phyloP scores from a whole-genome alignment of 176 grass and related monocot genomes.

The Ananas comosus region DNA sequence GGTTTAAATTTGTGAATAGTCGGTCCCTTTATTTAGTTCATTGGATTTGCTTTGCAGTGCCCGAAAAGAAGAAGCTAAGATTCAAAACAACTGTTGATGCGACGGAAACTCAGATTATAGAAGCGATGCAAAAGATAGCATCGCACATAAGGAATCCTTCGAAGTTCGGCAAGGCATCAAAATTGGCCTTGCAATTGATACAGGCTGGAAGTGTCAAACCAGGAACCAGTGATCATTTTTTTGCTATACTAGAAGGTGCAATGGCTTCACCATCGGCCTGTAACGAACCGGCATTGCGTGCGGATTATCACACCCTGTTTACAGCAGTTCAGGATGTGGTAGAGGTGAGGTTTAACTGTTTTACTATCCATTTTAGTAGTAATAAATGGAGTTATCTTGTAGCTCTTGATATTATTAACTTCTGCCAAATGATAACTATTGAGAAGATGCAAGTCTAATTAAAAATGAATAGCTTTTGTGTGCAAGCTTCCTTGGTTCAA shows the following conservation, averaged over 20 bases:
- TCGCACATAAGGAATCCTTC: slow-evolving; percentile 82
- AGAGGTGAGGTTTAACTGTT: slow-evolving; percentile 53
- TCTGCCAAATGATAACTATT: too few species aligned
- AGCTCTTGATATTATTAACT: neutral
- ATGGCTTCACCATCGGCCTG: slow-evolving; percentile 64
- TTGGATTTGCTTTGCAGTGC: slow-evolving; percentile 23
- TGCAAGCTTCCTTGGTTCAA: too few species aligned
- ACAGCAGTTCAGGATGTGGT: slow-evolving; percentile 38
- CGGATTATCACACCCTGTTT: slow-evolving; percentile 63
- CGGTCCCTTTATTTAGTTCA: neutral
- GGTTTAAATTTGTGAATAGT: neutral
- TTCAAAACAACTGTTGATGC: slow-evolving; percentile 85
- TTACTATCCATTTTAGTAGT: neutral
- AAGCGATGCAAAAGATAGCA: slow-evolving; percentile 91
- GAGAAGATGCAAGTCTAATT: too few species aligned
- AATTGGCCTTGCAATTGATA: slow-evolving; percentile 71
- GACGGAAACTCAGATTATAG: slow-evolving; percentile 65
- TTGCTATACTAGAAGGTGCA: slow-evolving; percentile 58
- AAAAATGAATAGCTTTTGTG: too few species aligned
- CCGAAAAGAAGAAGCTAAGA: slow-evolving; percentile 51
- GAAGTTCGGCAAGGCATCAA: slow-evolving; percentile 91
- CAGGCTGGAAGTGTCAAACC: slow-evolving; percentile 74
- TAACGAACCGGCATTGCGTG: slow-evolving; percentile 45
- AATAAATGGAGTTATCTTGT: neutral
- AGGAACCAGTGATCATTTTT: slow-evolving; percentile 65